Evolutionary conservation across 345 rosid genomes (phyloP).

Genomic region (Litchi chinensis): DNA sequence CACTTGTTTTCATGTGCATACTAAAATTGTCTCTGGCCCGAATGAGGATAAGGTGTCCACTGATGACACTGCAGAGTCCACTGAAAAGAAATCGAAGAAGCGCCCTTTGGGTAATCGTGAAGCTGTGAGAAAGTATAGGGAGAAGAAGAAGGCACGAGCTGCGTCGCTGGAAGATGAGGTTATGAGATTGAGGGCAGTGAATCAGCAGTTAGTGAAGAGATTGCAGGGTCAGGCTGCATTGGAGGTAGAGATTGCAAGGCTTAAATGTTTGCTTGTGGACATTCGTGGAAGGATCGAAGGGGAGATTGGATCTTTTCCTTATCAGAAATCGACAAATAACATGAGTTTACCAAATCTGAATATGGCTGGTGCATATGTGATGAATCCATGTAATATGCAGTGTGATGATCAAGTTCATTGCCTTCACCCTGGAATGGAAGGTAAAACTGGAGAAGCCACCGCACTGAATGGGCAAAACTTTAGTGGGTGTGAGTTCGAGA

Average conservation of each 20-base stretch:
- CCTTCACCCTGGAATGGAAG: slow-evolving; percentile 56
- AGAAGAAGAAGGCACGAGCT: slow-evolving; percentile 95
- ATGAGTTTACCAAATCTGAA: slow-evolving; percentile 41
- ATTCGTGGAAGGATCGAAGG: slow-evolving; percentile 96
- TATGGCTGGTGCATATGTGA: slow-evolving; percentile 50
- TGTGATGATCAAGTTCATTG: slow-evolving; percentile 77
- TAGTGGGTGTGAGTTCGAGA: slow-evolving; percentile 69
- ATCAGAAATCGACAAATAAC: slow-evolving; percentile 62
- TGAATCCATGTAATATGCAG: slow-evolving; percentile 81
- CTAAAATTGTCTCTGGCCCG: slow-evolving; percentile 66
- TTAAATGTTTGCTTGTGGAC: slow-evolving; percentile 96
- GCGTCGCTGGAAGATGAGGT: slow-evolving; percentile 96
- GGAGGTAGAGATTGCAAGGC: slow-evolving; percentile 89
- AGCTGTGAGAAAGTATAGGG: slow-evolving; percentile 95
- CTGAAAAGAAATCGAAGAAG: slow-evolving; percentile 62
- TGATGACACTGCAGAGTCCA: slow-evolving; percentile 83
- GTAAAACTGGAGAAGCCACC: slow-evolving; percentile 50
- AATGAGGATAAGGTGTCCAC: slow-evolving; percentile 64
- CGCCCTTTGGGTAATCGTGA: slow-evolving; percentile 81
- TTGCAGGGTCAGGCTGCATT: slow-evolving; percentile 86
- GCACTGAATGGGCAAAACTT: slow-evolving; percentile 48
- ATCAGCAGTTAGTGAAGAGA: slow-evolving; percentile 85
- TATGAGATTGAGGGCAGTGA: slow-evolving; percentile 60
- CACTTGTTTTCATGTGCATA: slow-evolving; percentile 91
- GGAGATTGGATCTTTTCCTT: slow-evolving; percentile 94